A percentile compares a stretch with the other conserved stretches of the same genome.
Conservation (phyloP, 2,329 filamentous ascomycete genomes). For the Aaosphaeria pasadenensis region DNA sequence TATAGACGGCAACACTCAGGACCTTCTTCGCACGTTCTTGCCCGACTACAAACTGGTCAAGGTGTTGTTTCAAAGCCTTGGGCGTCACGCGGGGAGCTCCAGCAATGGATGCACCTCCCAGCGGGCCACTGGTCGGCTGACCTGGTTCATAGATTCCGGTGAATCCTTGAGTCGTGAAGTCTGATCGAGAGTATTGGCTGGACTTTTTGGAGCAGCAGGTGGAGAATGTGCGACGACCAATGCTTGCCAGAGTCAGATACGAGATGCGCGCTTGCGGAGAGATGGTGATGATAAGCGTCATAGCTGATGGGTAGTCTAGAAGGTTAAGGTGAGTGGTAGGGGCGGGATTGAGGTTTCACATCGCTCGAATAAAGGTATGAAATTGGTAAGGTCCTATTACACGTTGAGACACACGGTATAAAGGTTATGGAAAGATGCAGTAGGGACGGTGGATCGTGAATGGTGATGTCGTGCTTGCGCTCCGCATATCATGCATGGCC, state of each 20-base stretch:
- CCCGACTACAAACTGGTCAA: slow-evolving; percentile 95
- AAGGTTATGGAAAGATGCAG: too few relatives aligned
- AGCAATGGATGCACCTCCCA: slow-evolving; percentile 57
- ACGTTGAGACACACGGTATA: too few relatives aligned
- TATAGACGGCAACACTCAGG: slow-evolving; percentile 89
- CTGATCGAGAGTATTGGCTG: slow-evolving; percentile 57
- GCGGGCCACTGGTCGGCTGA: slow-evolving; percentile 60
- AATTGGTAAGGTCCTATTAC: too few relatives aligned
- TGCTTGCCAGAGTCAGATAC: slow-evolving; percentile 35
- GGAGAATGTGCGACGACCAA: slow-evolving; percentile 32
- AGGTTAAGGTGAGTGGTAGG: slow-evolving; percentile 1
- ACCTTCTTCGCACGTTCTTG: slow-evolving; percentile 94
- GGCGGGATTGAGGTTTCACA: slow-evolving; percentile 10
- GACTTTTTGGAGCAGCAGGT: slow-evolving; percentile 31
- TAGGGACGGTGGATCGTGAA: too few relatives aligned
- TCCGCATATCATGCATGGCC: too few relatives aligned
- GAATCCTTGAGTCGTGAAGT: slow-evolving; percentile 62
- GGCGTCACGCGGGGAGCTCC: slow-evolving; percentile 60
- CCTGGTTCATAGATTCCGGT: slow-evolving; percentile 63
- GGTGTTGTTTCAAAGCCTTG: slow-evolving; percentile 74
- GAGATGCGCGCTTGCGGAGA: slow-evolving; percentile 41
- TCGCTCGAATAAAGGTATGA: slow-evolving; percentile 1
- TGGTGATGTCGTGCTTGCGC: too few relatives aligned
- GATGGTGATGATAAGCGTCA: slow-evolving; percentile 24
- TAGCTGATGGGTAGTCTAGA: slow-evolving; percentile 18